Evolutionary conservation across 2,329 filamentous ascomycete species (phyloP), one percentile per base, ranked within the genome.

Genomic region (Colletotrichum chlorophyti): DNA sequence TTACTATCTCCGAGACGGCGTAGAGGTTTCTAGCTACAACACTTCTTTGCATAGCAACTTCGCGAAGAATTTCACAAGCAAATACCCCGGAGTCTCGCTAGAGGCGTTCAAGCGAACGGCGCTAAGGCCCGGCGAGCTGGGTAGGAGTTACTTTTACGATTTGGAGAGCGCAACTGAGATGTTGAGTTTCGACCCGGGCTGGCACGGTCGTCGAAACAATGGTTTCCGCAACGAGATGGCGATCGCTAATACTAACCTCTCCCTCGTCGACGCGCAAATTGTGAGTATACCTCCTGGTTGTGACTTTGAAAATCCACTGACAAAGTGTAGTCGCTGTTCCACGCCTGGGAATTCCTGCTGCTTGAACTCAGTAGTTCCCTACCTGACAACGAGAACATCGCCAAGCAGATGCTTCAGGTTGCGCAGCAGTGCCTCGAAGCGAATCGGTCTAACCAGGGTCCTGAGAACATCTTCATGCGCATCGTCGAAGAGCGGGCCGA

Each of bases 231-330:
- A 85, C 45, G 95, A 99, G 70, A 89, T 99, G 74, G 85, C 88
- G 67, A 87, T 87, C 60, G 95, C 94, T 37, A 99, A 99, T 72
- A 79, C 90, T 62, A 98, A 99, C 72, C 73, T 99, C 49, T 96
- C 93, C 21, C 80, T 97, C 29, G 92, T 99, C 29, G 93, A 98
- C 71, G 91, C 94, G 21, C 93, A 99, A 76, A 88, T 95, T 64
- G 88, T 91, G 79, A 75, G 88, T 78, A 31, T 34, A 34, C 23
- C 19, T 37, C 6, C 17, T 37, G 23, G 1, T 19, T n/a, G 32
- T 11, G 12, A 17, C 11, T 17, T 29, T 9, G 17, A 14, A 17
- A 50, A 24, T n/a, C 14, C 15, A 35, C 31, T 76, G 66, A 77
- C 64, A 41, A 19, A 11, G 55, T 57, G 31, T 66, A 91, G 89